Percentiles rank a stretch among this genome's conserved stretches.
phyloP scores from a whole-genome alignment of 495 filamentous ascomycete species.

The Penicillium pancosmium region DNA sequence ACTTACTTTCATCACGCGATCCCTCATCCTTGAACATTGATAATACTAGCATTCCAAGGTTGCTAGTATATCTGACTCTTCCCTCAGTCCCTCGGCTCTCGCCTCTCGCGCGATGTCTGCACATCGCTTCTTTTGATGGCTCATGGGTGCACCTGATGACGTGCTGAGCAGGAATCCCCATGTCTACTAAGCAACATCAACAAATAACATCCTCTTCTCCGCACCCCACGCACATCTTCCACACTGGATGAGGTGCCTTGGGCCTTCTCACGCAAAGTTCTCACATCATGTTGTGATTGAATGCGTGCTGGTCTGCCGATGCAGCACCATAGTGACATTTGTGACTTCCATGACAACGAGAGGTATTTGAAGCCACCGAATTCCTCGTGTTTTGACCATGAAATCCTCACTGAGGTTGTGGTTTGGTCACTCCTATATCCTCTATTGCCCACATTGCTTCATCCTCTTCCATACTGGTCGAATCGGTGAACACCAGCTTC shows the following conservation, averaged over 20 bases:
- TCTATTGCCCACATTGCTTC: no score
- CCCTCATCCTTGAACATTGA: no score
- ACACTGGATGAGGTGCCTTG: slow-evolving; percentile 13
- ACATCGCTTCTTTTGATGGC: neutral
- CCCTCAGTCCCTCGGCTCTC: slow-evolving; percentile 19
- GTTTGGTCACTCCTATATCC: neutral
- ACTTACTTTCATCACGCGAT: no score
- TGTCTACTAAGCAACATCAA: neutral
- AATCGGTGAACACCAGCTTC: neutral
- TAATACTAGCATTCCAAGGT: no score
- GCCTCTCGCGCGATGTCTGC: slow-evolving; percentile 15
- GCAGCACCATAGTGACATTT: no score
- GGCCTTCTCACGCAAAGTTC: slow-evolving; percentile 20
- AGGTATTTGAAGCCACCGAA: slow-evolving; percentile 19
- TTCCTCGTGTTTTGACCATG: slow-evolving; percentile 8
- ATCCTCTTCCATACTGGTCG: no score
- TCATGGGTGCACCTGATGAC: slow-evolving; percentile 7
- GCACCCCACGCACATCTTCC: neutral
- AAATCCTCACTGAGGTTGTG: neutral
- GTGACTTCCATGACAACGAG: neutral
- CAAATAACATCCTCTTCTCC: neutral
- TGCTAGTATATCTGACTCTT: no score
- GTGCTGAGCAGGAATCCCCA: slow-evolving; percentile 14
- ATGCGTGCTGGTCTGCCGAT: neutral
- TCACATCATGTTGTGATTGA: slow-evolving; percentile 29